A percentile compares a stretch with the other conserved stretches of the same genome.
Conservation (phyloP, 371 early-diverging fungal genomes). For the Blakeslea trispora region DNA sequence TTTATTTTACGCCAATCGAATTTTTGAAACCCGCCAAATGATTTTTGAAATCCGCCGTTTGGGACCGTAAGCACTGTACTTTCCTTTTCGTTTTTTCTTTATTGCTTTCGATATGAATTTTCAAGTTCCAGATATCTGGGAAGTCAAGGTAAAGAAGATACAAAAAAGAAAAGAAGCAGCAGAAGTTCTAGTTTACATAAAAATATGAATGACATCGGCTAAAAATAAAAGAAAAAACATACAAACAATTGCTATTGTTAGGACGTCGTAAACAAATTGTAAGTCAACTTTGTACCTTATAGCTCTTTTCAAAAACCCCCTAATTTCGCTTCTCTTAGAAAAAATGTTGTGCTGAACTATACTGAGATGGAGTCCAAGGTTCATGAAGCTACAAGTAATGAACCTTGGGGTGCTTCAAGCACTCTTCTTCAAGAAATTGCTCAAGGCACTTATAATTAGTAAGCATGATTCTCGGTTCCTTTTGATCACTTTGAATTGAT, state of each 20-base stretch:
- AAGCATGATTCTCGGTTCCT: too few relatives aligned
- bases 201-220: too few relatives aligned
- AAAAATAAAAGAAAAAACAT: too few relatives aligned
- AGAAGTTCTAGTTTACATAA: neutral
- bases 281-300: conserved; percentile 14
- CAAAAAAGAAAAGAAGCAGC: neutral
- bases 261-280: conserved; percentile 74
- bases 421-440: conserved; percentile 91
- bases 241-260: conserved; percentile 6
- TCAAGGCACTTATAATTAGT: conserved; percentile 82
- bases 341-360: conserved; percentile 80
- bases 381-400: conserved; percentile 82
- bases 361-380: conserved; percentile 91
- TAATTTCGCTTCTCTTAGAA: conserved; percentile 30
- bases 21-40: too few relatives aligned
- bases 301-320: neutral
- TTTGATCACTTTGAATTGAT: too few relatives aligned
- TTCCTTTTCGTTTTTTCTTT: too few relatives aligned
- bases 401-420: conserved; percentile 91
- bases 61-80: too few relatives aligned
- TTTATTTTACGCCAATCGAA: too few relatives aligned
- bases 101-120: conserved; percentile 21
- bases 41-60: too few relatives aligned
- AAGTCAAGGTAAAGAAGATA: conserved; percentile 46
- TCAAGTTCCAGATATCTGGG: conserved; percentile 57